These are phyloP conservation scores for Limnanthes douglasii DNA, from an alignment of 345 rosid genomes.

Conservation along the genomic window DNA sequence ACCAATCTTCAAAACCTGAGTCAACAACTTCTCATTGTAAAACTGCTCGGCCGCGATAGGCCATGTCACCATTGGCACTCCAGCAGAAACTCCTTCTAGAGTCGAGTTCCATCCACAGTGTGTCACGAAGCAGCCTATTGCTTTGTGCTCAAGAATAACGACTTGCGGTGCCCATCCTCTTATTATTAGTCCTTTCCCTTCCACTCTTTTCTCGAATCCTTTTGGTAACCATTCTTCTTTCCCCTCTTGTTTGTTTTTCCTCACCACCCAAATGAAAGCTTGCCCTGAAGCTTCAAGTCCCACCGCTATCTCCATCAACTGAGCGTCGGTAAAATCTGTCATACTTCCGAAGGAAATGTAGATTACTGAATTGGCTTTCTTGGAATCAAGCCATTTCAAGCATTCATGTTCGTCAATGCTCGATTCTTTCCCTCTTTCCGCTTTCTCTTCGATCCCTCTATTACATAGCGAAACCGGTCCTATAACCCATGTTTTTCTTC, in stretches of 20 bases:
- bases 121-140: conserved; percentile 38
- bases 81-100: conserved; percentile 29
- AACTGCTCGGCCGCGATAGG: conserved; percentile 30
- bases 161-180: conserved; percentile 56
- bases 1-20: conserved; percentile 22
- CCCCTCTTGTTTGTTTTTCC: conserved; percentile 10
- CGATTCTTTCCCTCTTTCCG: conserved; percentile 15
- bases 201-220: conserved; percentile 23
- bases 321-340: conserved; percentile 11
- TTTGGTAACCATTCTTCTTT: conserved; percentile 21
- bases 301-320: conserved; percentile 21
- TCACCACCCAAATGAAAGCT: conserved; percentile 40
- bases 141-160: conserved; percentile 38
- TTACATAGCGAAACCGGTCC: conserved; percentile 27
- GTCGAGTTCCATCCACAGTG: conserved; percentile 55
- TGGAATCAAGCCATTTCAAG: conserved; percentile 21
- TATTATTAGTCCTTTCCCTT: conserved; percentile 27
- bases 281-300: conserved; percentile 24
- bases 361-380: conserved; percentile 18
- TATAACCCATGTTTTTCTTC: conserved; percentile 20
- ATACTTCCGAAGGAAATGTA: conserved; percentile 32
- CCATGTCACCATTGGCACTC: conserved; percentile 46
- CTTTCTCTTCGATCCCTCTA: conserved; percentile 12
- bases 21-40: conserved; percentile 35
- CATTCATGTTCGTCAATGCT: conserved; percentile 20